A percentile compares a stretch with the other conserved stretches of the same genome.
phyloP scores from a whole-genome alignment of 108 stramenopile genomes.

The Nitzschia sp. region DNA sequence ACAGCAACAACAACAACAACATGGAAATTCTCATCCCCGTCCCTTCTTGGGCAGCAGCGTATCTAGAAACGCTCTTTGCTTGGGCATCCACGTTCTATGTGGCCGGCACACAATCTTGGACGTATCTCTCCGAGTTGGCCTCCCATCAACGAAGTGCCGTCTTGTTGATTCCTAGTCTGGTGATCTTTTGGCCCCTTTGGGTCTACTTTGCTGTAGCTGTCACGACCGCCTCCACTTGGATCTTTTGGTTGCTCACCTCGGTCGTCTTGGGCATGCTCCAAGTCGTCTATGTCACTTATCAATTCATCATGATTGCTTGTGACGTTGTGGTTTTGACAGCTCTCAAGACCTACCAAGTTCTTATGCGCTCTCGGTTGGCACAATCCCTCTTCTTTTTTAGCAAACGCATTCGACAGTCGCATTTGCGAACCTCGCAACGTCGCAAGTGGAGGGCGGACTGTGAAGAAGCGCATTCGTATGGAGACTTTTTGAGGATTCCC shows the following conservation, averaged over 20 bases:
- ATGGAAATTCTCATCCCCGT: constrained; percentile 40
- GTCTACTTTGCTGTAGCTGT: constrained; percentile 62
- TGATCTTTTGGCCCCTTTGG: constrained; percentile 78
- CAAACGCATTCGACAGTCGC: constrained; percentile 22
- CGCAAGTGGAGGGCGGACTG: constrained; percentile 71
- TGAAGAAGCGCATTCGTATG: constrained; percentile 46
- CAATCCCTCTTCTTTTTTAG: constrained; percentile 40
- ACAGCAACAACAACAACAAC: not conserved
- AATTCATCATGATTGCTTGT: constrained; percentile 76
- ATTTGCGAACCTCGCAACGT: constrained; percentile 42
- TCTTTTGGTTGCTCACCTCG: constrained; percentile 78
- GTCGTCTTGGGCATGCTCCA: constrained; percentile 68
- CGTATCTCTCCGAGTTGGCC: constrained; percentile 18
- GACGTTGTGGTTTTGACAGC: constrained; percentile 59
- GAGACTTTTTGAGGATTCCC: constrained; percentile 65
- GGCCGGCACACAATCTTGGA: not conserved
- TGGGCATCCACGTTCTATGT: constrained; percentile 2
- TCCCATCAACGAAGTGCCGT: constrained; percentile 30
- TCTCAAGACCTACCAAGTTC: constrained; percentile 68
- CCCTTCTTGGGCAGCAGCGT: constrained; percentile 31
- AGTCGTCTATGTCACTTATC: constrained; percentile 69
- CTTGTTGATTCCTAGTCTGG: constrained; percentile 33
- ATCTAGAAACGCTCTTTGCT: constrained; percentile 8
- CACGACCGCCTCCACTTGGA: constrained; percentile 72
- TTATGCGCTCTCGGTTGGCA: constrained; percentile 34